phyloP scores from a whole-genome alignment of 441 rosid species.

The Eruca vesicaria region DNA sequence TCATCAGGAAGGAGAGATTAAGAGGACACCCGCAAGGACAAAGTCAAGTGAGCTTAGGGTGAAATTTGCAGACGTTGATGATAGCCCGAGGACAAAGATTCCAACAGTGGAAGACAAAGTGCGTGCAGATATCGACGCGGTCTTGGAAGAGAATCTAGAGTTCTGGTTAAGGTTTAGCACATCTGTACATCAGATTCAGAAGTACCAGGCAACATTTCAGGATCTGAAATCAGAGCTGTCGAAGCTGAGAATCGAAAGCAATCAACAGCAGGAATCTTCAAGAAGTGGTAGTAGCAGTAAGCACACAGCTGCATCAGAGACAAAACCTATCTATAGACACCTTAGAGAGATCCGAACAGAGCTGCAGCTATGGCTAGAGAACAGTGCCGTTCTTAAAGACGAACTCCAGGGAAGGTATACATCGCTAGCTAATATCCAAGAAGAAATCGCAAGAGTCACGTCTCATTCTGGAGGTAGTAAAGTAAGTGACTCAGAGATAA shows the following conservation, averaged over 20 bases:
- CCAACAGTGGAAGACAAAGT: constrained; percentile 64
- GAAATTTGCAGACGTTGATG: constrained; percentile 18
- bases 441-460: constrained; percentile 55
- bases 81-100: constrained; percentile 25
- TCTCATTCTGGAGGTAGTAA: constrained; percentile 27
- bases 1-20: constrained; percentile 34
- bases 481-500: constrained; percentile 42
- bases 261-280: constrained; percentile 27
- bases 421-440: constrained; percentile 63
- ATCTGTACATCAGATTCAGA: constrained; percentile 68
- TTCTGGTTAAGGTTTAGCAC: constrained; percentile 97
- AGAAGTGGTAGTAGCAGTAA: constrained; percentile 22
- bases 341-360: constrained; percentile 76
- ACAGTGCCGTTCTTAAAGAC: constrained; percentile 61
- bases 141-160: constrained; percentile 87
- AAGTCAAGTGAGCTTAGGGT: constrained; percentile 28
- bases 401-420: constrained; percentile 61
- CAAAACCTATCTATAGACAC: constrained; percentile 70
- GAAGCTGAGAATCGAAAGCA: constrained; percentile 35
- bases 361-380: constrained; percentile 76
- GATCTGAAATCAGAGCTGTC: constrained; percentile 64
- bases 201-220: constrained; percentile 62
- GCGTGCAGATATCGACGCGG: constrained; percentile 60
- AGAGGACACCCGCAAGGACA: constrained; percentile 29
- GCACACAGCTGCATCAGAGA: constrained; percentile 49